These are phyloP conservation scores for Diaporthe vexans DNA, from an alignment of 2,329 filamentous ascomycete species.

Conservation along the genomic window DNA sequence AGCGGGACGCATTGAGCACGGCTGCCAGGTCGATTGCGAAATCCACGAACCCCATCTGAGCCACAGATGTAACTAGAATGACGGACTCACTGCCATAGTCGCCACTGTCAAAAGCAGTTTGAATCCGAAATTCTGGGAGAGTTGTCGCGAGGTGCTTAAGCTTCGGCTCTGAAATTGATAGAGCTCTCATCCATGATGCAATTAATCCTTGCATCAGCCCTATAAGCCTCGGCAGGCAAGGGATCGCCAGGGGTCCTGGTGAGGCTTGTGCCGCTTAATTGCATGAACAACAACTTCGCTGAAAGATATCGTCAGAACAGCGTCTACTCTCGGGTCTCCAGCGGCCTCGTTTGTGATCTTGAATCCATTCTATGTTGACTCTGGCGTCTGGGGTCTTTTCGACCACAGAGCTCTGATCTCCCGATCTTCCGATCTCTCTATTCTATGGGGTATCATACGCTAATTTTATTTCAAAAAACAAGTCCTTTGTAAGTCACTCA, in stretches of 20 bases:
- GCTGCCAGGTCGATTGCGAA: conserved; percentile 78
- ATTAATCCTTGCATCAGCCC: conserved; percentile 42
- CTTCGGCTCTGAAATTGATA: conserved; percentile 27
- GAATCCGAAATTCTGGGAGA: neutral
- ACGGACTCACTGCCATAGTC: conserved; percentile 16
- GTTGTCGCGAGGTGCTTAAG: neutral
- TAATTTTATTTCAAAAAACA: neutral
- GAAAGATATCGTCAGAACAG: neutral
- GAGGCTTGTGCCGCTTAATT: conserved; percentile 19
- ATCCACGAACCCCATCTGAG: conserved; percentile 72
- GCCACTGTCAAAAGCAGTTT: neutral
- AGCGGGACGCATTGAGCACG: conserved; percentile 77
- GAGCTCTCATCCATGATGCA: conserved; percentile 40
- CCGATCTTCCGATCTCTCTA: conserved; percentile 10
- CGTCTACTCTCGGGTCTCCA: neutral
- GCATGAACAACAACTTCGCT: neutral
- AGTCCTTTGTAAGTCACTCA: conserved; percentile 16
- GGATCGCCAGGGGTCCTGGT: conserved; percentile 5
- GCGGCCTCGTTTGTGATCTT: too few relatives aligned
- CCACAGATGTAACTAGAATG: conserved; percentile 1
- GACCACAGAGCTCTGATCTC: neutral
- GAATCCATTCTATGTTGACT: neutral
- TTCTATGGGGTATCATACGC: conserved; percentile 40
- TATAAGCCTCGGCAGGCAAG: conserved; percentile 39
- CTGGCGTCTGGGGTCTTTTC: too few relatives aligned